Conservation (phyloP, 192 early-diverging fungal species). For the Hyaloraphidium curvatum region DNA sequence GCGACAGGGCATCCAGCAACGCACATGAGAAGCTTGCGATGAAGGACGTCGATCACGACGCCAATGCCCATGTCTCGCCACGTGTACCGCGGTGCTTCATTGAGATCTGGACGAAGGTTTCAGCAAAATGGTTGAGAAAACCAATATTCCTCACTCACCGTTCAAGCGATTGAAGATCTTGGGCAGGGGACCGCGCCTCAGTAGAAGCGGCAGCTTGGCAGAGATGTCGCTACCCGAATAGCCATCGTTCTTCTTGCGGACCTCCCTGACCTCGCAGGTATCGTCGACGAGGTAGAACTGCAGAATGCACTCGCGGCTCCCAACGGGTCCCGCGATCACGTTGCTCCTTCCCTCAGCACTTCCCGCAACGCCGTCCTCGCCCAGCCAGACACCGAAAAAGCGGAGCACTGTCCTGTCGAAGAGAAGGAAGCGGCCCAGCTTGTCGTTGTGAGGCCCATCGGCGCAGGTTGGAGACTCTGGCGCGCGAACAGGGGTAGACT, state of each 20-base stretch:
- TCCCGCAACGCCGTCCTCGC: conserved; percentile 42
- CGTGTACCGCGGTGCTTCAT: conserved; percentile 27
- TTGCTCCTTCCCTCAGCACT: conserved; percentile 24
- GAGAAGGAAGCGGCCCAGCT: conserved; percentile 35
- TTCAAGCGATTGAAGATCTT: conserved; percentile 29
- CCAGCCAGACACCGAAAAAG: conserved; percentile 40
- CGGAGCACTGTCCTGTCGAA: conserved; percentile 34
- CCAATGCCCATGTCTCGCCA: conserved; percentile 41
- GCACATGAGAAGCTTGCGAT: conserved; percentile 35
- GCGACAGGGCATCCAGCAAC: conserved; percentile 1
- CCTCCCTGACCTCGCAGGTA: conserved; percentile 39
- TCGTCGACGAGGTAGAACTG: conserved; percentile 50
- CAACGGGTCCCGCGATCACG: background rate
- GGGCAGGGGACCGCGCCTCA: conserved; percentile 32
- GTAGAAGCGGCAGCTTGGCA: conserved; percentile 33
- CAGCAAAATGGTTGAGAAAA: background rate
- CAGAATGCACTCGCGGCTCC: conserved; percentile 18
- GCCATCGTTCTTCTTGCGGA: conserved; percentile 37
- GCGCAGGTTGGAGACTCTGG: conserved; percentile 5
- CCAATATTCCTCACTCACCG: conserved; percentile 8
- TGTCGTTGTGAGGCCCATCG: conserved; percentile 16
- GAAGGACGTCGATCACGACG: conserved; percentile 31
- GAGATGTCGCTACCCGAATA: conserved; percentile 39
- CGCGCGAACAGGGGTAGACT: conserved; percentile 23
- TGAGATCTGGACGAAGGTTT: conserved; percentile 15